Conservation (phyloP, 2,329 filamentous ascomycete genomes). For the Sphaceloma murrayae region DNA sequence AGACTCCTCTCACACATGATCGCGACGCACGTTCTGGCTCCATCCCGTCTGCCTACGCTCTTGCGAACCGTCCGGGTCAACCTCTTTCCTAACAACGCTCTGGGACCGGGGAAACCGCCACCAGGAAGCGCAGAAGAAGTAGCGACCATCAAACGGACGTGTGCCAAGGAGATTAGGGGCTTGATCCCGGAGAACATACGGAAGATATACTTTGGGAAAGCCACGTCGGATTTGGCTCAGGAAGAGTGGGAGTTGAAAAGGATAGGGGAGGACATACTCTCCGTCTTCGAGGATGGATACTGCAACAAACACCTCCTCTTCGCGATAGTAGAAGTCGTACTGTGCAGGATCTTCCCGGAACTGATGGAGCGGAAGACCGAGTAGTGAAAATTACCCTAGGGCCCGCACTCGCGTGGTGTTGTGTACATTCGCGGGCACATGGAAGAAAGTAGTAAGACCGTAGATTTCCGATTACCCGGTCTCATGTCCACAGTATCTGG, state of each 20-base stretch:
- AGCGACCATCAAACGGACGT: slow-evolving; percentile 54
- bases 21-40: slow-evolving; percentile 34
- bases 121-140: slow-evolving; percentile 53
- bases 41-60: slow-evolving; percentile 36
- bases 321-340: slow-evolving; percentile 65
- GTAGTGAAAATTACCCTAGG: not conserved
- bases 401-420: no score
- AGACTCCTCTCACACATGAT: slow-evolving; percentile 41
- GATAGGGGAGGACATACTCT: slow-evolving; percentile 49
- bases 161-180: slow-evolving; percentile 50
- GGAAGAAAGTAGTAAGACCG: no score
- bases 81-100: slow-evolving; percentile 78
- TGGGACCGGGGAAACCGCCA: slow-evolving; percentile 53
- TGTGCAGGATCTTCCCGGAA: slow-evolving; percentile 80
- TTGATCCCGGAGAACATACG: slow-evolving; percentile 40
- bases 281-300: slow-evolving; percentile 70
- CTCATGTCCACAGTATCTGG: no score
- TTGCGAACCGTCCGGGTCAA: slow-evolving; percentile 64
- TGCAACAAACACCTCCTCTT: slow-evolving; percentile 91
- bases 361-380: slow-evolving; percentile 35
- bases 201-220: slow-evolving; percentile 35
- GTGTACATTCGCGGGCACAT: no score
- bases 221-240: slow-evolving; percentile 29
- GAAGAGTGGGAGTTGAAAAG: slow-evolving; percentile 30
- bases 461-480: no score